These are phyloP conservation scores for Cryptosporidium andersoni DNA, from an alignment of 169 alveolate genomes.

Conservation along the genomic window DNA sequence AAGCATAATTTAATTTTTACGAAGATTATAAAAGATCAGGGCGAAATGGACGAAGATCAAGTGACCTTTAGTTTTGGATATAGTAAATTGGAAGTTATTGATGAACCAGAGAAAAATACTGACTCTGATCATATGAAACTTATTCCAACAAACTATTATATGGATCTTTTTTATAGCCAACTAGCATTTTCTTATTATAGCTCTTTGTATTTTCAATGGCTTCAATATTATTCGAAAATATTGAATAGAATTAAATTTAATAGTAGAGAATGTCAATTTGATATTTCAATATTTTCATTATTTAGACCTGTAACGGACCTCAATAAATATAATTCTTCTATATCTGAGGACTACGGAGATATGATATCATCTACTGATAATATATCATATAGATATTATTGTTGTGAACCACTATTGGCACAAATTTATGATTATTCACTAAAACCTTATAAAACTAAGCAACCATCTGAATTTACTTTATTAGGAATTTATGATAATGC, in stretches of 20 bases:
- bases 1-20: too few relatives aligned
- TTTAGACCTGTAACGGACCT: slow-evolving; percentile 23
- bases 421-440: slow-evolving; percentile 35
- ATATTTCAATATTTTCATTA: not conserved
- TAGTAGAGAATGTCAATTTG: too few relatives aligned
- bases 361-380: slow-evolving; percentile 15
- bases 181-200: slow-evolving; percentile 57
- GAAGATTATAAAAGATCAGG: not conserved
- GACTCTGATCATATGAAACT: not conserved
- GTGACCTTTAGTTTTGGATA: not conserved
- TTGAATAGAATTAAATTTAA: not conserved
- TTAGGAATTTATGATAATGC: slow-evolving; percentile 32
- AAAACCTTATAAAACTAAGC: not conserved
- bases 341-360: slow-evolving; percentile 19
- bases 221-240: not conserved
- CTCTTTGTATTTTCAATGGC: slow-evolving; percentile 27
- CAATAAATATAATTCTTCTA: slow-evolving; percentile 1
- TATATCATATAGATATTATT: slow-evolving; percentile 20
- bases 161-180: slow-evolving; percentile 65
- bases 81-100: not conserved
- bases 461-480: slow-evolving; percentile 48
- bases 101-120: not conserved
- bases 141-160: slow-evolving; percentile 47
- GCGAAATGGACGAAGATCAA: not conserved
- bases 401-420: slow-evolving; percentile 14